phyloP scores from a whole-genome alignment of 371 early-diverging fungal species.

The Mucor circinelloides region DNA sequence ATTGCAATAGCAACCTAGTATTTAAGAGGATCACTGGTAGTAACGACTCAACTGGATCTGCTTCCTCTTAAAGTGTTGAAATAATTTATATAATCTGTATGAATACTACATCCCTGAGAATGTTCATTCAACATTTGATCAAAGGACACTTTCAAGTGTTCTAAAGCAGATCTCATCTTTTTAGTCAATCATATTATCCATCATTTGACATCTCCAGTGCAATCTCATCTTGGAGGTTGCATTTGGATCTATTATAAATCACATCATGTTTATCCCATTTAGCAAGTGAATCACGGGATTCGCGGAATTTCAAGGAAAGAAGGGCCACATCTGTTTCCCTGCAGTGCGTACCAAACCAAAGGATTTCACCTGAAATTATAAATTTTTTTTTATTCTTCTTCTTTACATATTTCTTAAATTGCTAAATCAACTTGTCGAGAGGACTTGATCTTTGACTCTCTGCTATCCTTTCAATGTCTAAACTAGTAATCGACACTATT shows the following conservation, averaged over 20 bases:
- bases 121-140: not conserved
- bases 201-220: not conserved
- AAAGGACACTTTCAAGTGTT: not conserved
- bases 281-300: not conserved
- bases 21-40: too few species aligned
- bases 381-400: not conserved
- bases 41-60: too few species aligned
- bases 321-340: not conserved
- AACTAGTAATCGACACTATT: conserved; percentile 55
- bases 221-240: not conserved
- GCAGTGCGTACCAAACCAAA: not conserved
- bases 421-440: not conserved
- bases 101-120: too few species aligned
- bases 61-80: too few species aligned
- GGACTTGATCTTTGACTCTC: not conserved
- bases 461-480: conserved; percentile 19
- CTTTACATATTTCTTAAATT: not conserved
- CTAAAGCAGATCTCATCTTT: too few species aligned
- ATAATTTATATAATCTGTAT: too few species aligned
- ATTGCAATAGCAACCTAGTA: too few species aligned
- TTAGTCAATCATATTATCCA: too few species aligned
- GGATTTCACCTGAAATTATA: not conserved
- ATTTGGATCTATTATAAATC: not conserved
- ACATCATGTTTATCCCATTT: not conserved
- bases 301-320: not conserved